A percentile compares a stretch with the other conserved stretches of the same genome.
phyloP scores from a whole-genome alignment of 225 moss, liverwort and hornwort species.

The Bryoerythrophyllum caledonicum region DNA sequence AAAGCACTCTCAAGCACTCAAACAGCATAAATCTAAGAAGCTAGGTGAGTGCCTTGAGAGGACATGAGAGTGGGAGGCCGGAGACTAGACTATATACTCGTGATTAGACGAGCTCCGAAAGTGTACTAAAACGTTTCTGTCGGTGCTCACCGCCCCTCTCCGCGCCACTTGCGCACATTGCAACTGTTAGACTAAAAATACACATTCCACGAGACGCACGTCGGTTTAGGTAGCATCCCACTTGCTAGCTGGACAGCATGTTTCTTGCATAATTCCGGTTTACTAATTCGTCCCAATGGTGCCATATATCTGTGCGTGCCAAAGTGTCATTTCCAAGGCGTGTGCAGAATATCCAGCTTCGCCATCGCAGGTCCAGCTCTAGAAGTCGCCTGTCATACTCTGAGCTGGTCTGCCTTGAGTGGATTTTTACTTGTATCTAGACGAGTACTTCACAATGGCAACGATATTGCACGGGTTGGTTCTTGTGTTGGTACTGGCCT shows the following conservation, averaged over 20 bases:
- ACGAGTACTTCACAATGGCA: background rate
- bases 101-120: too few species aligned
- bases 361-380: background rate
- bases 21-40: background rate
- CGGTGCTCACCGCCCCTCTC: background rate
- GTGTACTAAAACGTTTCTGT: background rate
- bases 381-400: background rate
- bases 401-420: background rate
- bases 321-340: background rate
- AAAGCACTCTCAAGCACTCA: background rate
- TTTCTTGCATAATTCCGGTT: background rate
- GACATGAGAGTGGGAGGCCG: background rate
- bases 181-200: too few species aligned
- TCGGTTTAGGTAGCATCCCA: background rate
- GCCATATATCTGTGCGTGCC: background rate
- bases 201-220: background rate
- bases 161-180: background rate
- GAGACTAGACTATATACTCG: background rate
- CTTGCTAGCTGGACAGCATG: background rate
- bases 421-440: background rate
- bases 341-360: background rate
- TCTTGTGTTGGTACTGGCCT: background rate
- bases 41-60: background rate
- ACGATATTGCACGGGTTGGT: background rate
- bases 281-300: background rate